Percentiles rank a stretch among this genome's conserved stretches.
phyloP scores from a whole-genome alignment of 371 early-diverging fungal species.

The Choanephora cucurbitarum region DNA sequence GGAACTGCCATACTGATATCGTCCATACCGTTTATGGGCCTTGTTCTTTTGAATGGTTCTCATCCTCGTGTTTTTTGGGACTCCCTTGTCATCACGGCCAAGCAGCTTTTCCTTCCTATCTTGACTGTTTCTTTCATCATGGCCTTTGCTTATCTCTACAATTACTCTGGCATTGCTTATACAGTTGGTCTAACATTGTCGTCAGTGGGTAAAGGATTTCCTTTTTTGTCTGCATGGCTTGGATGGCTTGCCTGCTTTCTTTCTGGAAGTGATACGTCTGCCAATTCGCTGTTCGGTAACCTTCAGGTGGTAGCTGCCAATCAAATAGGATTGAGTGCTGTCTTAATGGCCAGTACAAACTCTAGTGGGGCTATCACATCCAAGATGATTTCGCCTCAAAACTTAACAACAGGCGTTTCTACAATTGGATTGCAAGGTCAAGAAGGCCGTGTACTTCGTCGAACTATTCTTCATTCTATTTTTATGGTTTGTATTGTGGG shows the following conservation, averaged over 20 bases:
- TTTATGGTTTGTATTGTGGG: slow-evolving; percentile 44
- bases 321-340: slow-evolving; percentile 44
- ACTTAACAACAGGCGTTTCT: slow-evolving; percentile 51
- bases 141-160: slow-evolving; percentile 54
- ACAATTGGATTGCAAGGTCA: slow-evolving; percentile 52
- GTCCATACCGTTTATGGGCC: slow-evolving; percentile 28
- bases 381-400: slow-evolving; percentile 57
- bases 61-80: slow-evolving; percentile 30
- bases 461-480: slow-evolving; percentile 47
- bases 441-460: slow-evolving; percentile 44
- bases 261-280: slow-evolving; percentile 53
- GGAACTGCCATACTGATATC: slow-evolving; percentile 50
- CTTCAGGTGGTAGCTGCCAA: slow-evolving; percentile 54
- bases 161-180: slow-evolving; percentile 52
- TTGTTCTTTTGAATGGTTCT: slow-evolving; percentile 38
- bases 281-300: slow-evolving; percentile 52
- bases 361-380: slow-evolving; percentile 48
- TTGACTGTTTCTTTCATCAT: slow-evolving; percentile 53
- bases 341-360: slow-evolving; percentile 53
- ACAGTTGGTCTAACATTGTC: slow-evolving; percentile 49
- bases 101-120: slow-evolving; percentile 42
- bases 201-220: slow-evolving; percentile 52
- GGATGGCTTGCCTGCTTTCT: slow-evolving; percentile 58
- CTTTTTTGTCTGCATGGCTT: slow-evolving; percentile 54
- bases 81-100: slow-evolving; percentile 29